These are phyloP conservation scores for Ceratocystiopsis minuta DNA, from an alignment of 2,329 filamentous ascomycete genomes.

Conservation along the genomic window DNA sequence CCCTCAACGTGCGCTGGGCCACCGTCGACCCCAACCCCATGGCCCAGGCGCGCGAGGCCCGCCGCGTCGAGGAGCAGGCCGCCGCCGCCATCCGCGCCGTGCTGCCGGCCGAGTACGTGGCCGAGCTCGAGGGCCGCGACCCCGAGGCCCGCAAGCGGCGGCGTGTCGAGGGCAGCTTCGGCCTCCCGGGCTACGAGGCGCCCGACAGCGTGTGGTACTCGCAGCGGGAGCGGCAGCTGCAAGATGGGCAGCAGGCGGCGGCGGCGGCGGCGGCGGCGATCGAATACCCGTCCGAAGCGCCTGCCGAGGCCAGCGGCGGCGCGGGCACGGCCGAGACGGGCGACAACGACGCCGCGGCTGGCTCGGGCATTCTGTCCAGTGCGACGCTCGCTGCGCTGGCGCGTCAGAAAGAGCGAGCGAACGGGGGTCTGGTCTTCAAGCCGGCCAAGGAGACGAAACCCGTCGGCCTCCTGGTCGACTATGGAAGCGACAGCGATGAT, in stretches of 20 bases:
- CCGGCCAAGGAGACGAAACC: conserved; percentile 33
- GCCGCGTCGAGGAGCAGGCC: conserved; percentile 83
- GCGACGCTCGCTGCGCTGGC: conserved; percentile 68
- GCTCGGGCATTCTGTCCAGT: conserved; percentile 52
- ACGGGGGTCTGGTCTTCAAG: conserved; percentile 30
- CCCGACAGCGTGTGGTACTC: conserved; percentile 91
- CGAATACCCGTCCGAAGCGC: conserved; percentile 33
- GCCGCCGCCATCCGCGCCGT: conserved; percentile 83
- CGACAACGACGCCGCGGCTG: no score
- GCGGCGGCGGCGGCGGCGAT: not conserved
- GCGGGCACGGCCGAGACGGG: not conserved
- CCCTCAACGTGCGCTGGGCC: conserved; percentile 92
- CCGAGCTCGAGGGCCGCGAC: conserved; percentile 83
- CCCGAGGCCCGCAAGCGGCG: conserved; percentile 73
- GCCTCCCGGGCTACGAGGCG: conserved; percentile 78
- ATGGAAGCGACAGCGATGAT: conserved; percentile 53
- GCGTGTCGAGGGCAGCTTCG: conserved; percentile 78
- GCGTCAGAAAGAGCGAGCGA: conserved; percentile 19
- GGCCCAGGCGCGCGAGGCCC: conserved; percentile 79
- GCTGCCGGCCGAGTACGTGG: conserved; percentile 75
- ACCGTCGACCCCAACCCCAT: conserved; percentile 92
- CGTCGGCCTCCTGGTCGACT: conserved; percentile 63
- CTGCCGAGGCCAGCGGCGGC: conserved; percentile 23
- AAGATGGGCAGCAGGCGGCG: conserved; percentile 40
- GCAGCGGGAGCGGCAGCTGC: conserved; percentile 40